phyloP scores from a whole-genome alignment of 371 early-diverging fungal genomes.

The Blakeslea trispora region DNA sequence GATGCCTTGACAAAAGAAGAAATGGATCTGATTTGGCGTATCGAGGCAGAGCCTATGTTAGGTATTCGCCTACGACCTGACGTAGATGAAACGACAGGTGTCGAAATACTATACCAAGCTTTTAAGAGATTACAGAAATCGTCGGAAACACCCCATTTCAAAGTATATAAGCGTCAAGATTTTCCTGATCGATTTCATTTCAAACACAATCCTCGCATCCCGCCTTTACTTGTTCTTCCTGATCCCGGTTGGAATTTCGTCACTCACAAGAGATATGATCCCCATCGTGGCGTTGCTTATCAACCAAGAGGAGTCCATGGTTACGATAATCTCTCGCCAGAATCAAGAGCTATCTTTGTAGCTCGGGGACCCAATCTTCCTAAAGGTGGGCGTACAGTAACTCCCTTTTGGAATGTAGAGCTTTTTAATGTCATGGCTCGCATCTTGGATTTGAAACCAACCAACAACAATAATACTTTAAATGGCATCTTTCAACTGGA shows the following conservation, averaged over 20 bases:
- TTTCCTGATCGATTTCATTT: slow-evolving; percentile 70
- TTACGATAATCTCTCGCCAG: slow-evolving; percentile 74
- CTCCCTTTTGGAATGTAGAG: slow-evolving; percentile 50
- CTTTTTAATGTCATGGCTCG: slow-evolving; percentile 40
- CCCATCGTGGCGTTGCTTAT: slow-evolving; percentile 22
- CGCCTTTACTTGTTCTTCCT: slow-evolving; percentile 75
- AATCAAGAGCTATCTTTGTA: slow-evolving; percentile 90
- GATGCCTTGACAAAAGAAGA: slow-evolving; percentile 51
- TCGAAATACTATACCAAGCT: slow-evolving; percentile 39
- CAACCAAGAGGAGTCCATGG: slow-evolving; percentile 79
- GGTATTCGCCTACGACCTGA: slow-evolving; percentile 48
- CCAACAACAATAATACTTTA: slow-evolving; percentile 45
- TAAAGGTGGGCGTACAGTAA: slow-evolving; percentile 14
- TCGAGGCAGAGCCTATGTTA: slow-evolving; percentile 37
- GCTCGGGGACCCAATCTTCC: slow-evolving; percentile 78
- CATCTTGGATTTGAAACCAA: slow-evolving; percentile 43
- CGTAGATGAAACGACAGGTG: slow-evolving; percentile 20
- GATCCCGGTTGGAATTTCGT: slow-evolving; percentile 65
- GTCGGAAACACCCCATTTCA: slow-evolving; percentile 42
- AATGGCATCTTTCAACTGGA: slow-evolving; percentile 22
- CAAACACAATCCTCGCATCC: slow-evolving; percentile 59
- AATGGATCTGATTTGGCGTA: slow-evolving; percentile 29
- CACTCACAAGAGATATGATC: slow-evolving; percentile 41
- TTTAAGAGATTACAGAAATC: slow-evolving; percentile 30
- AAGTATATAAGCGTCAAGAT: slow-evolving; percentile 64